Evolutionary conservation across 2,329 filamentous ascomycete genomes (phyloP).

Genomic region (Aspergillus amoenus): DNA sequence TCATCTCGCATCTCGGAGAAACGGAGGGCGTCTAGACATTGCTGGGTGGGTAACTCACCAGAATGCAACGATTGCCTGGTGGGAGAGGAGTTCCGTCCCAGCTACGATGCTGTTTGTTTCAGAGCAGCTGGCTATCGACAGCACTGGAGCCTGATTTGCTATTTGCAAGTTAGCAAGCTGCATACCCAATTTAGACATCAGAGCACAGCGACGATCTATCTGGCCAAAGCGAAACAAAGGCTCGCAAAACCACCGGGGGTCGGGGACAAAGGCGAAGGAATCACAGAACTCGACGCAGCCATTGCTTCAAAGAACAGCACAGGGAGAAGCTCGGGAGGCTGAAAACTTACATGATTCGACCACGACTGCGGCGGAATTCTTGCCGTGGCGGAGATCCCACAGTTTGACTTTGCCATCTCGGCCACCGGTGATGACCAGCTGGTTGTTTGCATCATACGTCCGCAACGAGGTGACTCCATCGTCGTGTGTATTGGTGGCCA

Average conservation of each 20-base stretch:
- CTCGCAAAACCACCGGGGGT: not conserved
- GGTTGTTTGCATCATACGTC: constrained; percentile 27
- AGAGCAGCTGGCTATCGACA: constrained; percentile 52
- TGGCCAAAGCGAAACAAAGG: not conserved
- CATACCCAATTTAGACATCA: not conserved
- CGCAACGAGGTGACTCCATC: constrained; percentile 40
- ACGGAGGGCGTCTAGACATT: not conserved
- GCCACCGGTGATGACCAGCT: constrained; percentile 37
- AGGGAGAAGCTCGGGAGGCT: not conserved
- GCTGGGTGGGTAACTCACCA: constrained; percentile 39
- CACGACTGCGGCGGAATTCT: constrained; percentile 30
- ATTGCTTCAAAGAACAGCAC: not conserved
- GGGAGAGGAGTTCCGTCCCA: constrained; percentile 54
- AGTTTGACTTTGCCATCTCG: constrained; percentile 43
- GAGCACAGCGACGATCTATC: not conserved
- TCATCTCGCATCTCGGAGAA: not conserved
- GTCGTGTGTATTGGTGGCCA: constrained; percentile 31
- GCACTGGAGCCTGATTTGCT: constrained; percentile 52
- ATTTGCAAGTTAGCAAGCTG: constrained; percentile 18
- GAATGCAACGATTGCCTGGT: constrained; percentile 42
- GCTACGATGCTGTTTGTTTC: constrained; percentile 51
- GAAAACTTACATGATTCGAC: constrained; percentile 36
- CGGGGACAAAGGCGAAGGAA: not conserved
- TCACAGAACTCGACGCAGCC: not conserved
- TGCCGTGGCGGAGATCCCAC: constrained; percentile 40